Conservation (phyloP, 305 asterid genomes). For the Nicotiana rustica region DNA sequence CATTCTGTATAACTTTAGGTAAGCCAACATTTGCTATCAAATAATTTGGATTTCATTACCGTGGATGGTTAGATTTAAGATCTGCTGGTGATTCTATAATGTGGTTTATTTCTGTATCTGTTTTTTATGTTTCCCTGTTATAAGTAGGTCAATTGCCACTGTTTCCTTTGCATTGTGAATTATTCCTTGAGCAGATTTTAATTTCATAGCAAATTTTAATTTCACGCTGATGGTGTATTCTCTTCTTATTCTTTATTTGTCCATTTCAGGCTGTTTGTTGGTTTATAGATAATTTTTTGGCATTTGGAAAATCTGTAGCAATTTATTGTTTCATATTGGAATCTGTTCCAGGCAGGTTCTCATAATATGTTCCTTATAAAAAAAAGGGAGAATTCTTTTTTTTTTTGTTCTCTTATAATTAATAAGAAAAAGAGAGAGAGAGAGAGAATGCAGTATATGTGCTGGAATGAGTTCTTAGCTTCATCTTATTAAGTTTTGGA, state of each 20-base stretch:
- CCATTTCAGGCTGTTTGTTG: neutral
- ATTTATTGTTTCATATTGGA: neutral
- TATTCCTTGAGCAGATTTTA: neutral
- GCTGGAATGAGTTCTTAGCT: neutral
- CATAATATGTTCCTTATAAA: neutral
- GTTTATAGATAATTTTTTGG: neutral
- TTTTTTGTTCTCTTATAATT: no score
- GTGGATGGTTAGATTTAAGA: neutral
- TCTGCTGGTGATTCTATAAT: neutral
- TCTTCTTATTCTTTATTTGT: neutral
- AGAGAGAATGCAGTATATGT: neutral
- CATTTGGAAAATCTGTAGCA: neutral
- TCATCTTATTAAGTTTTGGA: neutral
- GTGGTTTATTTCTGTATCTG: neutral
- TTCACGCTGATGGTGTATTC: neutral
- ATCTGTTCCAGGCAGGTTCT: neutral
- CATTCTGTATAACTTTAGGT: neutral
- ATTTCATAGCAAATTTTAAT: neutral
- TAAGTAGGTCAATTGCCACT: constrained; percentile 1
- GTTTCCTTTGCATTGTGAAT: constrained; percentile 1
- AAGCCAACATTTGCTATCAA: neutral
- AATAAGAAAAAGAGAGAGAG: neutral
- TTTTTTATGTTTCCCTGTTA: neutral
- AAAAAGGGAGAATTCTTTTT: no score
- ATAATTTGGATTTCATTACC: neutral